Conservation (phyloP, 345 rosid genomes). For the Sisymbrium altissimum region DNA sequence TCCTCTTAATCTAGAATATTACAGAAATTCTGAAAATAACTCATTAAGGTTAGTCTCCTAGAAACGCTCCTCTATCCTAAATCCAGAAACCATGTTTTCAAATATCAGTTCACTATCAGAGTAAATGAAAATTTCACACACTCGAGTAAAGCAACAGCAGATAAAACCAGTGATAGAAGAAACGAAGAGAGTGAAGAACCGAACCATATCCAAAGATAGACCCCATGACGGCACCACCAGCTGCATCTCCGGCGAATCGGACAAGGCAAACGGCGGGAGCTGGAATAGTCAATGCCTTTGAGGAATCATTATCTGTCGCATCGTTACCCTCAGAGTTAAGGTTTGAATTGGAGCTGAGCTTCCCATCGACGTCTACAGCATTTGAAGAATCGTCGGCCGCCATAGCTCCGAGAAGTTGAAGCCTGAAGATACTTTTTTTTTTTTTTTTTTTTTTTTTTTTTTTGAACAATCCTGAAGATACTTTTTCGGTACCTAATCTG, state of each 20-base stretch:
- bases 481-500: conserved; percentile 18
- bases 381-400: conserved; percentile 44
- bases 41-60: not conserved
- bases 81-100: not conserved
- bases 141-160: not conserved
- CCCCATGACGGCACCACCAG: conserved; percentile 89
- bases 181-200: not conserved
- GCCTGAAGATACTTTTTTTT: not conserved
- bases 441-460: too few relatives aligned
- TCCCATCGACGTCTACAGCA: conserved; percentile 23
- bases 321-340: conserved; percentile 33
- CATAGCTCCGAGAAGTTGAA: conserved; percentile 34
- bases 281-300: conserved; percentile 43
- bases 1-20: not conserved
- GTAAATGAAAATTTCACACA: not conserved
- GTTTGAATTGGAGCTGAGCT: conserved; percentile 16
- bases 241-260: conserved; percentile 71
- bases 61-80: not conserved
- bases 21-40: not conserved
- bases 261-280: conserved; percentile 66
- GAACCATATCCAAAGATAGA: conserved; percentile 82
- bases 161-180: not conserved
- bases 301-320: conserved; percentile 26
- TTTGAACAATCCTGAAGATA: too few relatives aligned
- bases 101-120: not conserved